A percentile compares a stretch with the other conserved stretches of the same genome.
These are phyloP conservation scores for Phaeosphaeria sp. DNA, from an alignment of 2,329 filamentous ascomycete species.

Conservation along the genomic window DNA sequence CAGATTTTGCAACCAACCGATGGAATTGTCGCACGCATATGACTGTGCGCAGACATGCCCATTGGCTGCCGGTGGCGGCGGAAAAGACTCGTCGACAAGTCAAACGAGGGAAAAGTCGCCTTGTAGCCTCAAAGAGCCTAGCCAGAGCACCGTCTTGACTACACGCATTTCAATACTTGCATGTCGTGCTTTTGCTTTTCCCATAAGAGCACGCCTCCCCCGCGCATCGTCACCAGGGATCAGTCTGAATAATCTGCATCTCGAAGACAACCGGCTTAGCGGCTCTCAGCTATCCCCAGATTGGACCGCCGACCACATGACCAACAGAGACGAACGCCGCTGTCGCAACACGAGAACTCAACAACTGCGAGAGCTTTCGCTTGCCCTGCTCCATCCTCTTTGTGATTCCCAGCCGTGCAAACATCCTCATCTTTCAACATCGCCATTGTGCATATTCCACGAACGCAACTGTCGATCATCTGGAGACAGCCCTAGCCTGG, in stretches of 20 bases:
- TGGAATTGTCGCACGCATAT: conserved; percentile 3
- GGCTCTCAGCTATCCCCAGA: conserved; percentile 9
- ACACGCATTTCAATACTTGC: conserved; percentile 10
- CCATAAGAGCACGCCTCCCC: conserved; percentile 8
- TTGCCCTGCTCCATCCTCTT: not conserved
- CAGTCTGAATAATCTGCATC: conserved; percentile 1
- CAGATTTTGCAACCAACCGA: conserved; percentile 1
- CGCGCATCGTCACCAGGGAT: not conserved
- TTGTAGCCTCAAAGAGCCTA: conserved; percentile 10
- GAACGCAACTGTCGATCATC: not conserved
- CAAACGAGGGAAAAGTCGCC: not conserved
- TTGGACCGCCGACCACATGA: conserved; percentile 14
- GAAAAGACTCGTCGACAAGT: not conserved
- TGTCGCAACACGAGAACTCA: conserved; percentile 3
- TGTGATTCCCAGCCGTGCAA: not conserved
- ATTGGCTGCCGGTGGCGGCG: conserved; percentile 17
- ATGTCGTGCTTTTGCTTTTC: conserved; percentile 16
- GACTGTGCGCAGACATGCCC: conserved; percentile 16
- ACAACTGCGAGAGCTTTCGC: not conserved
- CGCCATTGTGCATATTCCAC: conserved; percentile 4
- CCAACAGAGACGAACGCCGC: conserved; percentile 5
- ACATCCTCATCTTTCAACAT: not conserved
- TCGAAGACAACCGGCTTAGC: conserved; percentile 6
- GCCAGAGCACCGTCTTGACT: conserved; percentile 12
- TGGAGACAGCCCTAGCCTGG: conserved; percentile 3